A percentile compares a stretch with the other conserved stretches of the same genome.
These are phyloP conservation scores for Miscanthus sacchariflorus DNA, from an alignment of 202 grass and related monocot genomes.

Conservation along the genomic window DNA sequence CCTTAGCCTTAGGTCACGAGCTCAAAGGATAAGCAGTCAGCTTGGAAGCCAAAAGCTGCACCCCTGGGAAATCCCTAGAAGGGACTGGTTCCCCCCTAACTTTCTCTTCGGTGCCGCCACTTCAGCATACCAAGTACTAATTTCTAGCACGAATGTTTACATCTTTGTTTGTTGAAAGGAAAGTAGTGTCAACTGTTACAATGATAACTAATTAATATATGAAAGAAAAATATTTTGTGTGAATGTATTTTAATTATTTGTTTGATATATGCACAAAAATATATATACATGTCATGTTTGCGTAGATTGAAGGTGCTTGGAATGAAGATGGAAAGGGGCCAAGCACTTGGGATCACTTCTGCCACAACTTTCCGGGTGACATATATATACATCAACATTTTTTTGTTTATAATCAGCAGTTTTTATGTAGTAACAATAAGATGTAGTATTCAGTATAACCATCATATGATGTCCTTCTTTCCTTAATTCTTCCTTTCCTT, in stretches of 20 bases:
- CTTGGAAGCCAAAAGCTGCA: neutral
- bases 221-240: too few relatives aligned
- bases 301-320: slow-evolving; percentile 44
- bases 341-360: slow-evolving; percentile 41
- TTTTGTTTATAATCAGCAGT: too few relatives aligned
- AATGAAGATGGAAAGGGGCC: slow-evolving; percentile 29
- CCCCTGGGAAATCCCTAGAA: neutral
- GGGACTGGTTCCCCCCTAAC: neutral
- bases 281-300: too few relatives aligned
- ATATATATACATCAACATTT: neutral
- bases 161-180: neutral
- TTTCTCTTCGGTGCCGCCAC: slow-evolving; percentile 12
- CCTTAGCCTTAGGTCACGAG: neutral
- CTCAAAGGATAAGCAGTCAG: neutral
- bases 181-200: neutral
- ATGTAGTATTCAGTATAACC: too few relatives aligned
- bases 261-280: neutral
- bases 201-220: neutral
- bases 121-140: slow-evolving; percentile 34
- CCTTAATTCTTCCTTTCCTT: neutral
- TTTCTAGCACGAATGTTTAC: neutral
- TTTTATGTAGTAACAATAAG: too few relatives aligned
- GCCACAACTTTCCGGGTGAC: slow-evolving; percentile 29
- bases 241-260: neutral
- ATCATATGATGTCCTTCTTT: too few relatives aligned